These are phyloP conservation scores for Luvunga scandens DNA, from an alignment of 345 rosid genomes.

Conservation along the genomic window DNA sequence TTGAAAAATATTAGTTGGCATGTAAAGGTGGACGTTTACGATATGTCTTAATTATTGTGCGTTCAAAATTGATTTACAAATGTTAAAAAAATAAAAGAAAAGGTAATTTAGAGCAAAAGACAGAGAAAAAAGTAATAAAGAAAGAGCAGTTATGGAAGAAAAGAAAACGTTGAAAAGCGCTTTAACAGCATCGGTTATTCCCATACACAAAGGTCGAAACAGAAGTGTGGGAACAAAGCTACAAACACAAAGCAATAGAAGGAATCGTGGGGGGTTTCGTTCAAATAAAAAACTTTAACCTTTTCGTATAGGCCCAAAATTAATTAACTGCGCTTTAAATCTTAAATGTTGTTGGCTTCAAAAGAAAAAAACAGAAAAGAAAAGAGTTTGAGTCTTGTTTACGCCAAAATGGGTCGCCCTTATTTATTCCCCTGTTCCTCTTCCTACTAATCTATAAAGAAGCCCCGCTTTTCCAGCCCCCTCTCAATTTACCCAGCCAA, in stretches of 20 bases:
- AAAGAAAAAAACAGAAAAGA: conserved; percentile 21
- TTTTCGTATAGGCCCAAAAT: conserved; percentile 23
- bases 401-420: conserved; percentile 59
- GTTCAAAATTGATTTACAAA: no score
- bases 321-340: conserved; percentile 9
- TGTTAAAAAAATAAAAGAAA: no score
- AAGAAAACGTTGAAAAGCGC: conserved; percentile 6
- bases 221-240: conserved; percentile 12
- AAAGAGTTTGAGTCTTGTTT: conserved; percentile 56
- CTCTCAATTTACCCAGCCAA: neutral
- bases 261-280: conserved; percentile 13
- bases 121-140: neutral
- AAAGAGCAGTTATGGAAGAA: neutral
- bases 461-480: conserved; percentile 30
- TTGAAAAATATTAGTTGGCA: neutral
- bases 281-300: conserved; percentile 13
- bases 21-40: neutral
- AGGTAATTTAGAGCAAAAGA: neutral
- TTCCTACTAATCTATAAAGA: conserved; percentile 36
- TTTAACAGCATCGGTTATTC: conserved; percentile 33
- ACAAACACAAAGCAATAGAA: neutral
- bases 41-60: no score
- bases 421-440: conserved; percentile 17
- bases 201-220: conserved; percentile 12
- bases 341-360: conserved; percentile 21